Conservation (phyloP, 140 eudicot genomes). For the Cichorium intybus region DNA sequence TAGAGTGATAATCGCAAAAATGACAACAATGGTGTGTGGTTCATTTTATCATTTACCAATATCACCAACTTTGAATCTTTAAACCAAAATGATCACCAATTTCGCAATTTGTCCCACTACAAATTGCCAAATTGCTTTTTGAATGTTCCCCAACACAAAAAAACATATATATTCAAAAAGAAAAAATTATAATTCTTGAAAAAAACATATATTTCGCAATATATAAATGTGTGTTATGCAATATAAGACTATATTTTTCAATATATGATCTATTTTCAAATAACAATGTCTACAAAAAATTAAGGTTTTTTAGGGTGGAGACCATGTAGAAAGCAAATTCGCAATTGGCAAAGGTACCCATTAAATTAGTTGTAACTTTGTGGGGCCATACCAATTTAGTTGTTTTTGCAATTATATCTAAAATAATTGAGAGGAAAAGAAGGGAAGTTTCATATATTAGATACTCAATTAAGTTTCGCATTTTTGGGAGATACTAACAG, state of each 20-base stretch:
- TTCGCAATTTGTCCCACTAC: neutral
- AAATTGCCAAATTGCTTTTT: too few relatives aligned
- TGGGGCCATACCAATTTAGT: neutral
- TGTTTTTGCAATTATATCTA: neutral
- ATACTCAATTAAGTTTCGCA: neutral
- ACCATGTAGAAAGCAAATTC: neutral
- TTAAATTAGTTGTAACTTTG: neutral
- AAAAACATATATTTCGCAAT: neutral
- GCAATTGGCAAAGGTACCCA: neutral
- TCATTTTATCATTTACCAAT: too few relatives aligned
- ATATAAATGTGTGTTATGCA: neutral
- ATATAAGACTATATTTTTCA: too few relatives aligned
- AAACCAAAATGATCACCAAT: neutral
- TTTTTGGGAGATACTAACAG: constrained; percentile 18
- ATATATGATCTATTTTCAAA: neutral
- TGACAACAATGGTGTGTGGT: neutral
- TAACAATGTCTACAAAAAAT: neutral
- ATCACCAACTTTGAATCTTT: too few relatives aligned
- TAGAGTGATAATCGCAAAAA: neutral
- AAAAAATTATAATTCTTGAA: too few relatives aligned
- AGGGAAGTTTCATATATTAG: neutral
- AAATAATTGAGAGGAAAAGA: neutral
- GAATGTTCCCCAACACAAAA: neutral
- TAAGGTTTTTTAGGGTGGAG: neutral
- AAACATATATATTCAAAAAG: too few relatives aligned